phyloP scores from a whole-genome alignment of 805 yeast species.

The Yamadazyma paraphyllophila region DNA sequence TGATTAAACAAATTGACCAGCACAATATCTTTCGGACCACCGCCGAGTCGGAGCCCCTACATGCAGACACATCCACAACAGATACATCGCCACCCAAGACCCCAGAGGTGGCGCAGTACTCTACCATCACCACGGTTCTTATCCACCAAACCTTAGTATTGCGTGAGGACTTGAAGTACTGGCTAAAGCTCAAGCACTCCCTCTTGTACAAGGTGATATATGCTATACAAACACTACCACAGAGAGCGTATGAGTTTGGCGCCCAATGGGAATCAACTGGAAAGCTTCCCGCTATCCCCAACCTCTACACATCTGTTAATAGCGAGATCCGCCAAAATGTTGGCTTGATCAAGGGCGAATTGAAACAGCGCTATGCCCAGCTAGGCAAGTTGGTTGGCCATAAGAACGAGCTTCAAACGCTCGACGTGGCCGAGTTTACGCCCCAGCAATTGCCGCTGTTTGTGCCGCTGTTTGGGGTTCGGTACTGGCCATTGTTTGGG shows the following conservation, averaged over 20 bases:
- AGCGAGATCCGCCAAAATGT: constrained; percentile 26
- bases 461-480: constrained; percentile 15
- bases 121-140: constrained; percentile 27
- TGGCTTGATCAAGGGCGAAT: constrained; percentile 18
- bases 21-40: constrained; percentile 21
- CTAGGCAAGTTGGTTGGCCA: constrained; percentile 13
- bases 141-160: constrained; percentile 33
- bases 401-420: constrained; percentile 1
- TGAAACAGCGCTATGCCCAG: constrained; percentile 18
- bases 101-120: background rate
- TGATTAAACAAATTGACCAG: constrained; percentile 22
- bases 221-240: constrained; percentile 35
- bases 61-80: too few species aligned
- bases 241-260: constrained; percentile 18
- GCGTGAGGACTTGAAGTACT: constrained; percentile 33
- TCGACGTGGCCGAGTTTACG: constrained; percentile 2
- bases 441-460: background rate
- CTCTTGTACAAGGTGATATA: constrained; percentile 25
- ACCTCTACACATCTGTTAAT: constrained; percentile 17
- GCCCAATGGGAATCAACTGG: background rate
- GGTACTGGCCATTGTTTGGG: constrained; percentile 67
- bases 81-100: too few species aligned
- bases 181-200: constrained; percentile 30
- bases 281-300: constrained; percentile 3
- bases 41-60: too few species aligned